Base-by-base conservation (phyloP, 2,329 filamentous ascomycete genomes). In the Verticillium zaregamsianum region DNA sequence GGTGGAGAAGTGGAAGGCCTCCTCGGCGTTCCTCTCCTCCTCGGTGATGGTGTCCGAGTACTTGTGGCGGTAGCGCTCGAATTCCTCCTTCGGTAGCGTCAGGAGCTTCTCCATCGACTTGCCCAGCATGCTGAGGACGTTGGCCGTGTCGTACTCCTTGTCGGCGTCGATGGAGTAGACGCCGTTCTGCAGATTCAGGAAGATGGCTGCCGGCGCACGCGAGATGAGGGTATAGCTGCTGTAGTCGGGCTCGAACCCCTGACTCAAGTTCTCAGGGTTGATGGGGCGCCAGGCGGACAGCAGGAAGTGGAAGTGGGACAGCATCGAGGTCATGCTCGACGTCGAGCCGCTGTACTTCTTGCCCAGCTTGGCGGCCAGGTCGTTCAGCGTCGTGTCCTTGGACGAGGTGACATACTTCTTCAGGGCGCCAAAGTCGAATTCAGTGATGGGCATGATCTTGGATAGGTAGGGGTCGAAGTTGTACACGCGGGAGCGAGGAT, bases 401-500 rank as follows among this genome's bases (percentile, higher is more conserved):
- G 94, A 98, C 0, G 95, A 97, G 0, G 93, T 97, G 66, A 97
- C 87, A 74, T 97, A 99, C 65, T 88, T 83, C 73, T 91, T 92
- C 60, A 99, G 76, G 3, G 92, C 88, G 62, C 91, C 85, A 74
- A 96, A 99, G 71, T 99, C 92, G 70, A 99, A 99, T 71, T 99
- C 92, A 2, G 86, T 80, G 17, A 95, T 88, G 2, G 95, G 93
- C 92, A 98, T 98, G 68, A 99, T 96, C 59, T 87, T 88, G 63
- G 93, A 87, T 23, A 99, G 83, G 70, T 97, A 97, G 0, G 96
- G 95, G 71, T 99, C 94, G 69, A 99, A 99, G 73, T 99, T 99
- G 82, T 88, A 99, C 7, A 98, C 92, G 20, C 88, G 85, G 45
- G 94, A 93, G 62, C 92, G 86, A 28, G 90, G 88, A 73, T 99